Evolutionary conservation across 2,329 filamentous ascomycete species (phyloP).

Genomic region (Xylariaceae sp.): DNA sequence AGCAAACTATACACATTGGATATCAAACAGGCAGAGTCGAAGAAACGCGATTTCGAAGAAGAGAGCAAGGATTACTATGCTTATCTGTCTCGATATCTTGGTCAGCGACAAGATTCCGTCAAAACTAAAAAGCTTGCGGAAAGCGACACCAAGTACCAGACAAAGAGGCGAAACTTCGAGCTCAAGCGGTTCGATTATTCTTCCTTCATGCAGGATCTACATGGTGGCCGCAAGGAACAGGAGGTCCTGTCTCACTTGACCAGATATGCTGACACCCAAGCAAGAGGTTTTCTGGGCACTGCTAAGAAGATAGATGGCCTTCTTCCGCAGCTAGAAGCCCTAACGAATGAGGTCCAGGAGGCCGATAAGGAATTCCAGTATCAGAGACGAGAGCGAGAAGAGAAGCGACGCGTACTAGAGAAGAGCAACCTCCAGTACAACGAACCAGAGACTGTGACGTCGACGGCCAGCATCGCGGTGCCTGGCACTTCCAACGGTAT

Average conservation of each 20-base stretch:
- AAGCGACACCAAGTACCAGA: conserved; percentile 93
- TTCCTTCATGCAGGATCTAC: conserved; percentile 98
- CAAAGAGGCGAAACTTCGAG: conserved; percentile 89
- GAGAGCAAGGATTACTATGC: conserved; percentile 98
- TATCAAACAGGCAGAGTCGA: conserved; percentile 94
- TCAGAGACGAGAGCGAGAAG: conserved; percentile 87
- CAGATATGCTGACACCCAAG: conserved; percentile 86
- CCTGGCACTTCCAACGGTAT: conserved; percentile 36
- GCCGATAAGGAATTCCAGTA: conserved; percentile 97
- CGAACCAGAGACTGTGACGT: conserved; percentile 56
- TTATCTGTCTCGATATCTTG: conserved; percentile 92
- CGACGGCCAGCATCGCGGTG: conserved; percentile 27
- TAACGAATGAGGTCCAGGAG: conserved; percentile 81
- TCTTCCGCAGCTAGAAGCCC: conserved; percentile 80
- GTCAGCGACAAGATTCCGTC: conserved; percentile 87
- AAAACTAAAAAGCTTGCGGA: conserved; percentile 96
- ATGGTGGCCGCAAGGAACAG: conserved; percentile 96
- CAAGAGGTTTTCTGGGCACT: conserved; percentile 70
- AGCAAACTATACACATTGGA: conserved; percentile 87
- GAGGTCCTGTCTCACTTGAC: conserved; percentile 93
- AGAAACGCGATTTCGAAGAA: conserved; percentile 97
- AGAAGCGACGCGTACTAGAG: conserved; percentile 83
- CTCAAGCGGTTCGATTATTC: conserved; percentile 98
- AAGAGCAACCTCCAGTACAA: conserved; percentile 72
- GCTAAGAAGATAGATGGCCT: conserved; percentile 83